These are phyloP conservation scores for Solanum dulcamara DNA, from an alignment of 257 asterid species.

Conservation along the genomic window DNA sequence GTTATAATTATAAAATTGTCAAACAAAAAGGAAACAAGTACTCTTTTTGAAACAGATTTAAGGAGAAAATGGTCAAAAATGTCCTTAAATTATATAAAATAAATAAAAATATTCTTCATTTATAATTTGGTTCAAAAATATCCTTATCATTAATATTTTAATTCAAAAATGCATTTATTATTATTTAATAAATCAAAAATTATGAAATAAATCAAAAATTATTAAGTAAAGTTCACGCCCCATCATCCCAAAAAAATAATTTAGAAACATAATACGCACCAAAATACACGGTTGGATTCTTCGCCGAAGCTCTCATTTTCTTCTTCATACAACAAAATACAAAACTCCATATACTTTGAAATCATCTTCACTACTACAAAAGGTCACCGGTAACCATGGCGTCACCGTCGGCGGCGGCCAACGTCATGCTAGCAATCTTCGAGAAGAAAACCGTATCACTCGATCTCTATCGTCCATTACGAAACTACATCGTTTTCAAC, in stretches of 20 bases:
- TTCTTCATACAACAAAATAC: background rate
- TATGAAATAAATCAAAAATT: too few relatives aligned
- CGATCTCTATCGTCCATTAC: conserved; percentile 82
- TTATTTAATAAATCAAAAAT: too few relatives aligned
- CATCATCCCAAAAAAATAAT: too few relatives aligned
- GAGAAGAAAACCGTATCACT: conserved; percentile 78
- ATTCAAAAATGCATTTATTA: too few relatives aligned
- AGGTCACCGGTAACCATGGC: conserved; percentile 33
- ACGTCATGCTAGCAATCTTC: conserved; percentile 72
- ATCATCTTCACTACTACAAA: background rate
- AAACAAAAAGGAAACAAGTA: background rate
- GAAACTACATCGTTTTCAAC: conserved; percentile 65
- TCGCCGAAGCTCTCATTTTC: background rate
- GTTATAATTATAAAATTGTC: background rate
- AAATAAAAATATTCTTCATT: too few relatives aligned
- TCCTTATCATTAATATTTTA: too few relatives aligned
- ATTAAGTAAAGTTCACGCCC: too few relatives aligned
- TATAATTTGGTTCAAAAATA: too few relatives aligned
- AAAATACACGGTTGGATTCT: background rate
- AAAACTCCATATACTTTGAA: background rate
- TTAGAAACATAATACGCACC: too few relatives aligned
- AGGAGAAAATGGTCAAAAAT: too few relatives aligned
- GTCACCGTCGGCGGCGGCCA: conserved; percentile 44
- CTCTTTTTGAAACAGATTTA: too few relatives aligned
- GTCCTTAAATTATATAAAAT: too few relatives aligned